Evolutionary conservation across 2,329 filamentous ascomycete genomes (phyloP).

Genomic region (Diaporthe sp.): DNA sequence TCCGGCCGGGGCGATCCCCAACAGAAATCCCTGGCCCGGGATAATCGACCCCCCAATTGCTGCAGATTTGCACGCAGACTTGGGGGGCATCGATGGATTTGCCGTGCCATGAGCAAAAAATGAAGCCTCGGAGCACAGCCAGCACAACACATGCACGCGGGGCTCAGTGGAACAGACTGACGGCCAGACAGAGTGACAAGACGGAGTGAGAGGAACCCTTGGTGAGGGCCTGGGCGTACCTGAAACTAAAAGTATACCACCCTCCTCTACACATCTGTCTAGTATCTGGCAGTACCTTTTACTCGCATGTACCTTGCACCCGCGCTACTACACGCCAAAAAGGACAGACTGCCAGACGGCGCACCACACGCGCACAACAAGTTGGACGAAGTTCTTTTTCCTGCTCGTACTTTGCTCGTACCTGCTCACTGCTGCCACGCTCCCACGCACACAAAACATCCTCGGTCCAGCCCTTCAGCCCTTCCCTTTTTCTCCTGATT

Average conservation of each 20-base stretch:
- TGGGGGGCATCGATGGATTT: background rate
- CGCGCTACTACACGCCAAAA: slow-evolving; percentile 24
- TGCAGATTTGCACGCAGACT: slow-evolving; percentile 10
- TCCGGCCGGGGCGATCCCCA: slow-evolving; percentile 41
- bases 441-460: background rate
- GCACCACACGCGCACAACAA: background rate
- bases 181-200: background rate
- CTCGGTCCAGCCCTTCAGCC: slow-evolving; percentile 23
- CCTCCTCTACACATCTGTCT: background rate
- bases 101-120: slow-evolving; percentile 1
- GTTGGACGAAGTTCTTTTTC: background rate
- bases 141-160: slow-evolving; percentile 12
- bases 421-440: background rate
- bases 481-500: slow-evolving; percentile 6
- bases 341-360: slow-evolving; percentile 13
- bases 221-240: slow-evolving; percentile 4
- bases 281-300: background rate
- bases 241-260: slow-evolving; percentile 25
- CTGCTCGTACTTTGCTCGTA: background rate
- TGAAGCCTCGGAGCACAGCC: background rate
- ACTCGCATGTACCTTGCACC: slow-evolving; percentile 2
- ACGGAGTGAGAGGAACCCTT: background rate
- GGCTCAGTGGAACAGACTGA: background rate
- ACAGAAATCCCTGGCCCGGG: slow-evolving; percentile 38
- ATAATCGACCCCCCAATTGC: slow-evolving; percentile 19